Percentiles rank a stretch among this genome's conserved stretches.
phyloP scores from a whole-genome alignment of 2,329 filamentous ascomycete species.

The Fusarium circinatum region DNA sequence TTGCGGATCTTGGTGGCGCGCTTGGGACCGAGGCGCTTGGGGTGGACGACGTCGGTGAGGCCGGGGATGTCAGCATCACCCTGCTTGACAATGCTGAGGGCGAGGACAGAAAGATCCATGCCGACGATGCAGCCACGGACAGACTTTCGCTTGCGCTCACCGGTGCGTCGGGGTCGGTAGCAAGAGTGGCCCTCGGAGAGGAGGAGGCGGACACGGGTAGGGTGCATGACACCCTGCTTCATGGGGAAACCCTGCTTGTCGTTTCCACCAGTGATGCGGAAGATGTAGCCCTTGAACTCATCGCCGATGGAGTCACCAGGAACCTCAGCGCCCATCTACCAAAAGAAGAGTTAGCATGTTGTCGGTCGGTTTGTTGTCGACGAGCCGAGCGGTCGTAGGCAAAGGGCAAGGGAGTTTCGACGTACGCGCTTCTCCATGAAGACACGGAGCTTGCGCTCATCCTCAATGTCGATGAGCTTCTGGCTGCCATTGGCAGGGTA shows the following conservation, averaged over 20 bases:
- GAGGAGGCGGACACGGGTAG: slow-evolving; percentile 97
- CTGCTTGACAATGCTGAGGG: slow-evolving; percentile 97
- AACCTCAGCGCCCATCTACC: slow-evolving; percentile 88
- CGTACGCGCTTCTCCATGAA: slow-evolving; percentile 98
- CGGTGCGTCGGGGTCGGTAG: slow-evolving; percentile 97
- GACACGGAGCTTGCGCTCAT: slow-evolving; percentile 98
- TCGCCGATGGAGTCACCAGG: slow-evolving; percentile 94
- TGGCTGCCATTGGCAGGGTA: slow-evolving; percentile 99
- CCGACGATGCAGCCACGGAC: slow-evolving; percentile 99
- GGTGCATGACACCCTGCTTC: slow-evolving; percentile 99
- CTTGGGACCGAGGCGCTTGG: slow-evolving; percentile 99
- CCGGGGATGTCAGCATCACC: slow-evolving; percentile 94
- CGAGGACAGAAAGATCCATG: slow-evolving; percentile 93
- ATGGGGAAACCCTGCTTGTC: slow-evolving; percentile 99
- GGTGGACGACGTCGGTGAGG: slow-evolving; percentile 96
- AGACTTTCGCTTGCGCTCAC: slow-evolving; percentile 99
- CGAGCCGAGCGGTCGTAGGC: slow-evolving; percentile 18
- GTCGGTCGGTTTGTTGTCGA: slow-evolving; percentile 19
- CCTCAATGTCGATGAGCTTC: slow-evolving; percentile 98
- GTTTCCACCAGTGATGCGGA: slow-evolving; percentile 99
- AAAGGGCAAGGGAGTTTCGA: slow-evolving; percentile 42
- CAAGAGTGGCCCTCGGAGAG: slow-evolving; percentile 97
- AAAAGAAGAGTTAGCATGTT: slow-evolving; percentile 48
- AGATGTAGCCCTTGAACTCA: slow-evolving; percentile 99
- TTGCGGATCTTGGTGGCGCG: slow-evolving; percentile 99